These are phyloP conservation scores for Viola pubescens DNA, from an alignment of 441 rosid genomes.

Conservation along the genomic window DNA sequence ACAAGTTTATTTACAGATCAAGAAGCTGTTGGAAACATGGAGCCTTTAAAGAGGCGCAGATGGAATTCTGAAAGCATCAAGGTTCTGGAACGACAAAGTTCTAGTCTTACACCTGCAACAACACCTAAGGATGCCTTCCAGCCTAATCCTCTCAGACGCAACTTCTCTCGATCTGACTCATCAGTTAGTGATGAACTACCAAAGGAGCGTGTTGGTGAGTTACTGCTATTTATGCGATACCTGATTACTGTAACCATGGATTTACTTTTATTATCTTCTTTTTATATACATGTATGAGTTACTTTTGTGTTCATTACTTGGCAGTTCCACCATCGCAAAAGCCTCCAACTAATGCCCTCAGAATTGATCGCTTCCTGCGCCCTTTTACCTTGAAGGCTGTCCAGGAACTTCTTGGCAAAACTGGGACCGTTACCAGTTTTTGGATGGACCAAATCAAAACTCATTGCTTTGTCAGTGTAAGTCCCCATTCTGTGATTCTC, in stretches of 20 bases:
- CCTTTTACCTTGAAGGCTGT: conserved; percentile 96
- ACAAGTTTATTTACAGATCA: conserved; percentile 37
- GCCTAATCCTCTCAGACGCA: conserved; percentile 39
- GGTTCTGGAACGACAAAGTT: conserved; percentile 49
- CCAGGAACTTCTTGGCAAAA: conserved; percentile 84
- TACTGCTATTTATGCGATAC: not conserved
- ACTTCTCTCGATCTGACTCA: conserved; percentile 61
- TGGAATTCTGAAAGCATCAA: conserved; percentile 73
- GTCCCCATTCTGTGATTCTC: conserved; percentile 20
- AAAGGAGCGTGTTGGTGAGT: conserved; percentile 87
- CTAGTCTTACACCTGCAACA: conserved; percentile 34
- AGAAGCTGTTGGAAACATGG: conserved; percentile 51
- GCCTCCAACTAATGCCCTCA: conserved; percentile 68
- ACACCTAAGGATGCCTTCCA: conserved; percentile 44
- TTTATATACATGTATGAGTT: not conserved
- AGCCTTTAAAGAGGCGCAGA: conserved; percentile 73
- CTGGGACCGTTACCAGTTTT: conserved; percentile 68
- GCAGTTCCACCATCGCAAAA: conserved; percentile 86
- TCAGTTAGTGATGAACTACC: conserved; percentile 52
- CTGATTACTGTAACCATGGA: too few relatives aligned
- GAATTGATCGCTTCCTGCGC: conserved; percentile 78
- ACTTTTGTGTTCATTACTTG: conserved; percentile 14
- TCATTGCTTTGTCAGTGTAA: conserved; percentile 87
- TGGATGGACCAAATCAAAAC: conserved; percentile 99
- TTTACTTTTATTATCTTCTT: too few relatives aligned